Evolutionary conservation across 306 rosid species (phyloP).

Genomic region (Potentilla sterilis): DNA sequence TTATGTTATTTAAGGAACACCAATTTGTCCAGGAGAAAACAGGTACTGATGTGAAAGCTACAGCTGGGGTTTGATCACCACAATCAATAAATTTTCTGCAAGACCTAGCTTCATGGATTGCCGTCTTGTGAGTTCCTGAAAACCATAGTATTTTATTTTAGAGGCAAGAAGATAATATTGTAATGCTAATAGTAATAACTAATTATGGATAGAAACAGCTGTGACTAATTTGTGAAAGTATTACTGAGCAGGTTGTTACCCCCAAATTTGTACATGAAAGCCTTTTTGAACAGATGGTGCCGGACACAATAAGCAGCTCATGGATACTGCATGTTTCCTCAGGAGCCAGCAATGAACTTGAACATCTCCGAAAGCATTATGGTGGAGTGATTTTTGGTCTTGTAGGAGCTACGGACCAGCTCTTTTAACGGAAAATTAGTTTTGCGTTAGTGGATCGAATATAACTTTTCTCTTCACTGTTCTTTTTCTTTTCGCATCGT

Average conservation of each 20-base stretch:
- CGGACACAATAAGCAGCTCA: neutral
- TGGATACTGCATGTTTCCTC: neutral
- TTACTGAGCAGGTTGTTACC: slow-evolving; percentile 3
- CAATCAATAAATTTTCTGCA: neutral
- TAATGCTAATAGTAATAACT: neutral
- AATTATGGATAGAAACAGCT: neutral
- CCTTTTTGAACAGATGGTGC: neutral
- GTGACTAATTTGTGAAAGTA: neutral
- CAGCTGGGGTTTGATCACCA: slow-evolving; percentile 39
- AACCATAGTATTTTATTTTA: neutral
- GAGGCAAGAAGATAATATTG: neutral
- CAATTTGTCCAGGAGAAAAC: slow-evolving; percentile 54
- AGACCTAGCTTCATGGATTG: slow-evolving; percentile 17
- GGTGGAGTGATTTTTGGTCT: neutral
- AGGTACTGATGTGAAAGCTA: slow-evolving; percentile 58
- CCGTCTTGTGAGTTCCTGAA: neutral
- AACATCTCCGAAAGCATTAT: neutral
- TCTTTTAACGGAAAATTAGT: neutral
- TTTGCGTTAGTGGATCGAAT: neutral
- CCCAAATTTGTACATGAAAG: neutral
- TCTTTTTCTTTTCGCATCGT: neutral
- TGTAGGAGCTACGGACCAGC: neutral
- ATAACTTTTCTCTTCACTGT: neutral
- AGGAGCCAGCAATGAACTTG: neutral
- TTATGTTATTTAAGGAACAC: slow-evolving; percentile 19